Base-by-base conservation (phyloP, 2,329 filamentous ascomycete species). In the Aspergillus udagawae region DNA sequence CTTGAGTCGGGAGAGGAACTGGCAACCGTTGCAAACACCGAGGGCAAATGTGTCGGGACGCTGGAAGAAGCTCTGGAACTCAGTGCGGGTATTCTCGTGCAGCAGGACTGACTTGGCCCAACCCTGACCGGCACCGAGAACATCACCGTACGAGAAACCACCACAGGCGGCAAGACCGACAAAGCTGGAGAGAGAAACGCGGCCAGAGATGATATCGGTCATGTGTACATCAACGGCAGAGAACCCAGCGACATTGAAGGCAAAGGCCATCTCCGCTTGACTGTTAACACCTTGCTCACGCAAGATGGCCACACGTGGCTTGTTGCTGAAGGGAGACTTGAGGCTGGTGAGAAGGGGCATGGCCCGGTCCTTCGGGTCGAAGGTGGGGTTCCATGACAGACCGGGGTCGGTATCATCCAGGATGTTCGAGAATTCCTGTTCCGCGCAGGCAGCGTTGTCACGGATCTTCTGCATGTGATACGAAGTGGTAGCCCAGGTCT, bases 191-290 rank as follows among this genome's bases (percentile, higher is more conserved):
- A 99, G 86, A 0, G 90, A 92, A 60, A 90, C 86, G 17, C 90
- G 88, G 10, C 85, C 86, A 25, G 91, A 86, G 55, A 97, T 87
- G 51, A 89, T 82, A 67, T 97, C 93, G 3, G 89, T 94, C 94
- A 99, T 97, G 81, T 97, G 93, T 1, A 97, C 88, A 70, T 99
- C 93, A 49, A 97, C 85, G 14, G 92, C 86, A 51, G 92, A 88
- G 78, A 97, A 97, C 41, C 93, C 93, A 47, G 94, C 93, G 38
- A 87, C 86, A 63, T 89, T 87, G 82, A 97, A 97, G 51, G 92
- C 92, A 70, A 96, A 97, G 1, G 94, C 94, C 91, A 99, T 96
- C 75, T 99, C 94, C n/a, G 91, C 87, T 67, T 97, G 86, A 45
- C 92, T 91, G 77, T 99, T 97, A 64, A 96, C 91, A 72, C 94